These are phyloP conservation scores for Trifolium pratense DNA, from an alignment of 306 rosid genomes.

Conservation along the genomic window DNA sequence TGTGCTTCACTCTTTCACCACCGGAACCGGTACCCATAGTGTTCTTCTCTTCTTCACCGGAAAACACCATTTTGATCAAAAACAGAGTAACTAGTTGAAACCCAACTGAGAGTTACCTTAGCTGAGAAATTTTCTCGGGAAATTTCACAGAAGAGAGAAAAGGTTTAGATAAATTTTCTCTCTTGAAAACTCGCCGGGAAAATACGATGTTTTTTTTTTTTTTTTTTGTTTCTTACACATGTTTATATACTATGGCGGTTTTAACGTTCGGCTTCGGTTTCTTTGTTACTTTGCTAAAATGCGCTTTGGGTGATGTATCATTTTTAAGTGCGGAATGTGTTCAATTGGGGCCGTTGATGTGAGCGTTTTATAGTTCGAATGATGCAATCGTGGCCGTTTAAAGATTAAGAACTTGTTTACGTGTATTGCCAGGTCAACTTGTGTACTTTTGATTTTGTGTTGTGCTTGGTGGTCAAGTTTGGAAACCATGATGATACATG, in stretches of 20 bases:
- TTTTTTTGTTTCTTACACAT: background rate
- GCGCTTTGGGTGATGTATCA: background rate
- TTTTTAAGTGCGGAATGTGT: background rate
- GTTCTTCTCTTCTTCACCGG: slow-evolving; percentile 26
- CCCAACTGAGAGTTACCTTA: slow-evolving; percentile 9
- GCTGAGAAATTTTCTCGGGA: slow-evolving; percentile 27
- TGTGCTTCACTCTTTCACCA: slow-evolving; percentile 73
- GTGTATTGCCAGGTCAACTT: slow-evolving; percentile 34
- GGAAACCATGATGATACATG: slow-evolving; percentile 30
- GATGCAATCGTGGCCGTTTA: slow-evolving; percentile 2
- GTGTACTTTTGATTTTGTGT: background rate
- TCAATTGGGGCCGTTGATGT: slow-evolving; percentile 17
- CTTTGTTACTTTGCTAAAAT: background rate
- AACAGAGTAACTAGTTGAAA: slow-evolving; percentile 6
- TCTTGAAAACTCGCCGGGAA: slow-evolving; percentile 57
- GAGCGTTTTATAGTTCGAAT: background rate
- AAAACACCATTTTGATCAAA: slow-evolving; percentile 66
- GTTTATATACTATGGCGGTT: slow-evolving; percentile 59
- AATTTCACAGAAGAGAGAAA: background rate
- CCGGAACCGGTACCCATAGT: slow-evolving; percentile 66
- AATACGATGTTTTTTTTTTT: slow-evolving; percentile 39
- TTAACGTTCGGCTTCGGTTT: slow-evolving; percentile 72
- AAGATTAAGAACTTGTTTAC: background rate
- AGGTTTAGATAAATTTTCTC: slow-evolving; percentile 14
- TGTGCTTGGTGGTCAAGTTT: slow-evolving; percentile 42